Evolutionary conservation across 1,139 yeast genomes (phyloP).

Genomic region (Geotrichum fermentans): DNA sequence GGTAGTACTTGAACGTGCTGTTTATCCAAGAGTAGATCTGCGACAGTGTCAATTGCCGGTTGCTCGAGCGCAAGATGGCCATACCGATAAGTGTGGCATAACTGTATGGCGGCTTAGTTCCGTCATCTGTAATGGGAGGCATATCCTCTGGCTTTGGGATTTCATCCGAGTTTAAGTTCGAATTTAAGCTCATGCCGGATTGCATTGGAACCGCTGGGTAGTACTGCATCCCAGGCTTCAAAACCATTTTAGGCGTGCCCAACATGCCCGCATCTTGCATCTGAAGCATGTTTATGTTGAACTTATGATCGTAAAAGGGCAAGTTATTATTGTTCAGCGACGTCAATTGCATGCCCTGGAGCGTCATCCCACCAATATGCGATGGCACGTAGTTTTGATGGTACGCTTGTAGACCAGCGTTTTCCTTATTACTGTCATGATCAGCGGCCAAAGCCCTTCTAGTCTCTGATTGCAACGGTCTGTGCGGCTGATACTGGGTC

Average conservation of each 20-base stretch:
- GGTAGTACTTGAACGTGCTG: slow-evolving; percentile 75
- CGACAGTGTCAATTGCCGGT: slow-evolving; percentile 73
- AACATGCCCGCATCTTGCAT: not conserved
- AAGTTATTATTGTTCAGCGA: not conserved
- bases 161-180: slow-evolving; percentile 4
- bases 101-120: slow-evolving; percentile 81
- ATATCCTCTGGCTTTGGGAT: slow-evolving; percentile 40
- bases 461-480: too few relatives aligned
- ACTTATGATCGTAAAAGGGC: not conserved
- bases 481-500: too few relatives aligned
- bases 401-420: not conserved
- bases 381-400: too few relatives aligned
- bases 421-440: too few relatives aligned
- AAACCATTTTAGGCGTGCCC: not conserved
- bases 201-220: not conserved
- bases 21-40: slow-evolving; percentile 93
- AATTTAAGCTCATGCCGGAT: too few relatives aligned
- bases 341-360: not conserved
- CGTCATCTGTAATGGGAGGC: slow-evolving; percentile 45
- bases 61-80: slow-evolving; percentile 79
- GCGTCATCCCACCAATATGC: not conserved
- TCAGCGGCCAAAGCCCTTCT: too few relatives aligned
- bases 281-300: not conserved
- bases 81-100: slow-evolving; percentile 92
- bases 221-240: not conserved